Conservation (phyloP, 306 rosid genomes). For the Sicyos baderoa region DNA sequence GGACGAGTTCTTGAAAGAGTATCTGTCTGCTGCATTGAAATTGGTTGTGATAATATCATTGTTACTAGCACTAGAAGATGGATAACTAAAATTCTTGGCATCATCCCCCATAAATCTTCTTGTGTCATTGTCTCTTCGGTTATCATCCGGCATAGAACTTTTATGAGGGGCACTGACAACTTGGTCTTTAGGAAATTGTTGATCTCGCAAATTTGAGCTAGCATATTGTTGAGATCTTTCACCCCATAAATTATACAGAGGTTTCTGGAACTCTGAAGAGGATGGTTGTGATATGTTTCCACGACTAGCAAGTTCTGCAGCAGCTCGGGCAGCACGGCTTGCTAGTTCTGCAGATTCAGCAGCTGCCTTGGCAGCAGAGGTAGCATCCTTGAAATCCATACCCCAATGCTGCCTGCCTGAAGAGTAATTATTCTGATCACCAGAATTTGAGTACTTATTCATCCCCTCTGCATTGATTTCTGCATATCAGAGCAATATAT, state of each 20-base stretch:
- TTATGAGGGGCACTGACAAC: conserved; percentile 21
- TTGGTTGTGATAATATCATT: conserved; percentile 23
- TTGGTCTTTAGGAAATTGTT: conserved; percentile 31
- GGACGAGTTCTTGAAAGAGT: conserved; percentile 35
- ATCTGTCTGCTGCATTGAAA: conserved; percentile 30
- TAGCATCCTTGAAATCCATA: conserved; percentile 84
- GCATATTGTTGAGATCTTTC: conserved; percentile 33
- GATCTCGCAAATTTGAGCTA: conserved; percentile 25
- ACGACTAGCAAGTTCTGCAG: conserved; percentile 77
- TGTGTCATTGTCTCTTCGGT: background rate
- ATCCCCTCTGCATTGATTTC: conserved; percentile 33
- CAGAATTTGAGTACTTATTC: conserved; percentile 38
- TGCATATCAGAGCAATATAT: conserved; percentile 25
- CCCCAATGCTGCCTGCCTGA: conserved; percentile 40
- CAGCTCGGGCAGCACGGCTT: conserved; percentile 94
- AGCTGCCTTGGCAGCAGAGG: conserved; percentile 95
- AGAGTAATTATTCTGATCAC: conserved; percentile 34
- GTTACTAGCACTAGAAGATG: conserved; percentile 32
- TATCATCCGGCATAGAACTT: too few relatives aligned
- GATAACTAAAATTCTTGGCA: conserved; percentile 25
- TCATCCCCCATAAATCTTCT: conserved; percentile 26
- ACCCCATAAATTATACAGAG: conserved; percentile 26
- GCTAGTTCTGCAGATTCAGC: conserved; percentile 98
- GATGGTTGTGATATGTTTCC: conserved; percentile 39
- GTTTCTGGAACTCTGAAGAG: conserved; percentile 39